phyloP scores from a whole-genome alignment of 2,329 filamentous ascomycete species.

The Furcasterigmium sp. region DNA sequence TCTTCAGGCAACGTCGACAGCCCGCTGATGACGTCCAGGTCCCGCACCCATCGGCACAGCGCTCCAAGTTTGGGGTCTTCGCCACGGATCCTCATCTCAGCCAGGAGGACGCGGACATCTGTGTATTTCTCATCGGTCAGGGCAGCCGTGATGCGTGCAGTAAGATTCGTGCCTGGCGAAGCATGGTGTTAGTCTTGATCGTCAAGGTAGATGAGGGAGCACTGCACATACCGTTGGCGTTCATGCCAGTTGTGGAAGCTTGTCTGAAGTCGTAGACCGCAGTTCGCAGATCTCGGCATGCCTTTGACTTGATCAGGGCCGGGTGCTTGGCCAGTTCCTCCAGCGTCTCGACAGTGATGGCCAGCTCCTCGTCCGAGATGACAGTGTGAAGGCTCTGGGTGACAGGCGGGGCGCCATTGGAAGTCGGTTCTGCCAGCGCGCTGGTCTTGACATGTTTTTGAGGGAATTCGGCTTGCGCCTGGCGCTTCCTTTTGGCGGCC shows the following conservation, averaged over 20 bases:
- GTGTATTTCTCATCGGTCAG: slow-evolving; percentile 59
- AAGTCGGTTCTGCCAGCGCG: slow-evolving; percentile 25
- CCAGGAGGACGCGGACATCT: slow-evolving; percentile 60
- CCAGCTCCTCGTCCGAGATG: slow-evolving; percentile 60
- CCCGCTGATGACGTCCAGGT: slow-evolving; percentile 64
- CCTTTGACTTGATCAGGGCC: slow-evolving; percentile 60
- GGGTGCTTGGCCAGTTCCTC: slow-evolving; percentile 53
- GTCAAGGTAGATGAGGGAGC: neutral
- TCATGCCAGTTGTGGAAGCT: slow-evolving; percentile 62
- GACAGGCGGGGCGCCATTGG: slow-evolving; percentile 23
- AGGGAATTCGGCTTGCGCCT: slow-evolving; percentile 24
- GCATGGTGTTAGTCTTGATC: neutral
- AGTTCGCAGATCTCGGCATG: slow-evolving; percentile 59
- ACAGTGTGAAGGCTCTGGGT: slow-evolving; percentile 47
- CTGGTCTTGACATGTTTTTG: slow-evolving; percentile 32
- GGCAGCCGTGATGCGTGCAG: slow-evolving; percentile 60
- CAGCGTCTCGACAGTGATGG: slow-evolving; percentile 62
- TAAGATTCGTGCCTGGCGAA: slow-evolving; percentile 46
- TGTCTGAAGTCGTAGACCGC: slow-evolving; percentile 66
- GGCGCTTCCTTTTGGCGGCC: slow-evolving; percentile 39
- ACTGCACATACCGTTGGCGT: slow-evolving; percentile 39
- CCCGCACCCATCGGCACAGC: slow-evolving; percentile 67
- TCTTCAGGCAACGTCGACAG: slow-evolving; percentile 49
- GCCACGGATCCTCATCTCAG: slow-evolving; percentile 64
- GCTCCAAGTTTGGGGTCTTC: slow-evolving; percentile 64